Conservation (phyloP, 768 basidiomycete genomes). For the Leccinum truebloodii region DNA sequence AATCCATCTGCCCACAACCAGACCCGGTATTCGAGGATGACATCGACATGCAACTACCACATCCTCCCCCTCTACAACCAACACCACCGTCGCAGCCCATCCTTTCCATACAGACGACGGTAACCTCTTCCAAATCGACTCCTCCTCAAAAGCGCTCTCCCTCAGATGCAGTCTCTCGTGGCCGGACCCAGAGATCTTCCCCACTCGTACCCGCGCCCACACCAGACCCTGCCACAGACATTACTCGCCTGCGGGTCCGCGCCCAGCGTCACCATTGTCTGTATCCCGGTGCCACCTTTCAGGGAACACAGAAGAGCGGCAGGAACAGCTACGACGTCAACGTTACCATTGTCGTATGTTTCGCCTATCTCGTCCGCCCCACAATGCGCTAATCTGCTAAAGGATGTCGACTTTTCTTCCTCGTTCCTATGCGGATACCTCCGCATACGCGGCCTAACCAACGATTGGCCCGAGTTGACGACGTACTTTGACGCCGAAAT, state of each 20-base stretch:
- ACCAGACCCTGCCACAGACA: conserved; percentile 65
- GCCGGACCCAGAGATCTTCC: conserved; percentile 11
- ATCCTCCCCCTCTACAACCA: not conserved
- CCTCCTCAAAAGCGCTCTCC: conserved; percentile 23
- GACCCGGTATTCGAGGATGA: conserved; percentile 37
- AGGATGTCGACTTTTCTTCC: conserved; percentile 89
- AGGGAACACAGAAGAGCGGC: conserved; percentile 92
- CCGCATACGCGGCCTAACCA: conserved; percentile 87
- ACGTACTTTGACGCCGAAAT: conserved; percentile 98
- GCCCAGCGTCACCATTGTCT: conserved; percentile 74
- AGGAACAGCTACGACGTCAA: conserved; percentile 93
- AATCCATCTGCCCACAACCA: conserved; percentile 18
- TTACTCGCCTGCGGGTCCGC: conserved; percentile 74
- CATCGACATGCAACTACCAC: conserved; percentile 34
- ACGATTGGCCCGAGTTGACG: conserved; percentile 93
- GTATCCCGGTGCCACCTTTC: conserved; percentile 86
- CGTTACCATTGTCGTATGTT: conserved; percentile 86
- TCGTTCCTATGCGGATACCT: conserved; percentile 92
- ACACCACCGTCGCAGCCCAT: conserved; percentile 10
- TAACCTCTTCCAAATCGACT: conserved; percentile 12
- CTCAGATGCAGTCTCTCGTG: conserved; percentile 8
- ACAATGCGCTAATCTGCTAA: conserved; percentile 10
- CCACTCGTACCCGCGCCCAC: conserved; percentile 11
- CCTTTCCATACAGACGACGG: conserved; percentile 18
- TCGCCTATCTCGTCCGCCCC: conserved; percentile 5